Base-by-base conservation (phyloP, 805 yeast genomes). In the Candida dajiaensis region DNA sequence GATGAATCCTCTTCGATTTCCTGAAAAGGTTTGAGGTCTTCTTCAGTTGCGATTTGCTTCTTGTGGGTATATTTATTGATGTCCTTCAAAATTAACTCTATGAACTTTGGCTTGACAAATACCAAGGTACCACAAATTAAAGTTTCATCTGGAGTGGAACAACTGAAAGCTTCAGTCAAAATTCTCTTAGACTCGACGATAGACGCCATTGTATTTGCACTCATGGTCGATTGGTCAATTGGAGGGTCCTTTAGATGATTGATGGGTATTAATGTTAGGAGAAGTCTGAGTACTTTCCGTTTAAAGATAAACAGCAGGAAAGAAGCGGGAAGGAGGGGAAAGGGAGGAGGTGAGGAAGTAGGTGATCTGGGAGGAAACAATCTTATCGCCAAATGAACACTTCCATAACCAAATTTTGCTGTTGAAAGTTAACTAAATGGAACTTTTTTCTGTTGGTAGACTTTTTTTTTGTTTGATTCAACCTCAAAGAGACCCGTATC, bases 81-180 rank as follows among this genome's bases (percentile, higher is more conserved):
- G 6, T 63, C 62, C 28, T 63, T 63, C 35, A 73, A 40, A 15
- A 80, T 72, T 66, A 76, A 69, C 2, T 63, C 52, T 2, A 65
- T 62, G 45, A 76, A 70, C 48, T 71, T 75, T 3, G 77, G 69
- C 47, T 79, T 80, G 16, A 73, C 65, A 46, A 75, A 69, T 43
- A 70, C 70, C 49, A 75, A 63, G 28, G 76, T 66, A 2, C 85
- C 85, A 8, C 49, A 44, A 10, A 60, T 52, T 41, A 56, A 42
- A 10, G 48, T 26, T 15, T 50, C 54, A 38, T 60, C 64, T 3
- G 60, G 58, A 2, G 48, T 40, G n/a, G 44, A 41, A 6, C 49
- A 43, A 0, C 39, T 13, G 9, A 59, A 46, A 0, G 50, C 38
- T 2, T 37, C 46, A 7, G 25, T 19, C 6, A 56, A 33, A 19